Evolutionary conservation across 768 basidiomycete species (phyloP).

Genomic region (Amanita rubescens): DNA sequence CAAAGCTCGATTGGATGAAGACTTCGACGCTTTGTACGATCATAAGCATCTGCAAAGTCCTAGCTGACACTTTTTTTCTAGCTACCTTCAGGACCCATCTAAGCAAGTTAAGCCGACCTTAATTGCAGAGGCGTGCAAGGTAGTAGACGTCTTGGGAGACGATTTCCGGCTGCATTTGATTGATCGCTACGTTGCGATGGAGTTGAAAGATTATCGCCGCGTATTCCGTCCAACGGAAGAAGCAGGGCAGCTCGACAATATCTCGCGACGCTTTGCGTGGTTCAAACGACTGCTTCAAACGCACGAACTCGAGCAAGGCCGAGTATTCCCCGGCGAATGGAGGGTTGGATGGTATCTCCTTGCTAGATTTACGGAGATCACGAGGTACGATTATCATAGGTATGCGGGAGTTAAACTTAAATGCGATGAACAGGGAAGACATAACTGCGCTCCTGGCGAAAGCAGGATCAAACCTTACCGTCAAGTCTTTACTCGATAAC

Average conservation of each 20-base stretch:
- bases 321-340: slow-evolving; percentile 84
- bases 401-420: neutral
- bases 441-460: slow-evolving; percentile 76
- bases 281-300: slow-evolving; percentile 78
- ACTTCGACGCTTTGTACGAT: slow-evolving; percentile 91
- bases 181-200: slow-evolving; percentile 82
- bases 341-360: slow-evolving; percentile 75
- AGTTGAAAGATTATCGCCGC: slow-evolving; percentile 91
- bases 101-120: slow-evolving; percentile 56
- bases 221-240: slow-evolving; percentile 93
- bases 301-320: slow-evolving; percentile 82
- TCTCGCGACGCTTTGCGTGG: slow-evolving; percentile 91
- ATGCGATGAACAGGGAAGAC: slow-evolving; percentile 56
- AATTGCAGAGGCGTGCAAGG: slow-evolving; percentile 79
- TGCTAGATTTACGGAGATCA: slow-evolving; percentile 85
- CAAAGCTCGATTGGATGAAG: slow-evolving; percentile 73
- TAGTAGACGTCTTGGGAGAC: slow-evolving; percentile 79
- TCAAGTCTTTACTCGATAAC: slow-evolving; percentile 77
- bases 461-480: slow-evolving; percentile 61
- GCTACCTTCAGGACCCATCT: slow-evolving; percentile 73
- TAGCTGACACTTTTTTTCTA: slow-evolving; percentile 21
- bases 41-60: neutral
- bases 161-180: slow-evolving; percentile 79
- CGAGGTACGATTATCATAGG: slow-evolving; percentile 43
- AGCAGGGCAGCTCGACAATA: slow-evolving; percentile 93